phyloP scores from a whole-genome alignment of 495 filamentous ascomycete species.

The Pseudomonodictys pantanalensis region DNA sequence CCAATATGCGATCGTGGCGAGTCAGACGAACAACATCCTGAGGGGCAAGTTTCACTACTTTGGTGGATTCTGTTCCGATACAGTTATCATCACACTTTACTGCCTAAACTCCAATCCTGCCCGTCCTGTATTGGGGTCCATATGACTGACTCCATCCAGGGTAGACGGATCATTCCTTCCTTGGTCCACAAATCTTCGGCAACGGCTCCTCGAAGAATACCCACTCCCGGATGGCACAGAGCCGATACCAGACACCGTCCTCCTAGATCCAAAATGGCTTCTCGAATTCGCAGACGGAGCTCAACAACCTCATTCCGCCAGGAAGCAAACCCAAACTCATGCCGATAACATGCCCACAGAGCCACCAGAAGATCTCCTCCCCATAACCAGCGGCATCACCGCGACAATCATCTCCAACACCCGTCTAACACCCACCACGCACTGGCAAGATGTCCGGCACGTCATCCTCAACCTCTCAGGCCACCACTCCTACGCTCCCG shows the following conservation, averaged over 20 bases:
- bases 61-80: no score
- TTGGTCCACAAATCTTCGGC: slow-evolving; percentile 68
- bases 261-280: slow-evolving; percentile 78
- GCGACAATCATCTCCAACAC: slow-evolving; percentile 55
- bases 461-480: slow-evolving; percentile 56
- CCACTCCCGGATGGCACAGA: slow-evolving; percentile 63
- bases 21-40: slow-evolving; percentile 86
- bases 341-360: not conserved
- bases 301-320: not conserved
- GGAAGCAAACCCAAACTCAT: not conserved
- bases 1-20: slow-evolving; percentile 77
- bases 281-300: slow-evolving; percentile 46
- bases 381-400: slow-evolving; percentile 51
- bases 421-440: slow-evolving; percentile 68
- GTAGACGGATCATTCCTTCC: slow-evolving; percentile 78
- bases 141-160: slow-evolving; percentile 39
- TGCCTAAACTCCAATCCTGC: no score
- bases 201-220: slow-evolving; percentile 60
- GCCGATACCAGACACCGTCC: slow-evolving; percentile 72
- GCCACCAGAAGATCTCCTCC: slow-evolving; percentile 50
- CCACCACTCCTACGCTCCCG: slow-evolving; percentile 56
- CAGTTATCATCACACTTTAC: no score
- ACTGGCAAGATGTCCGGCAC: slow-evolving; percentile 94
- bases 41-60: slow-evolving; percentile 63
- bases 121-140: not conserved